These are phyloP conservation scores for Vigna angularis DNA, from an alignment of 306 rosid genomes.

Conservation along the genomic window DNA sequence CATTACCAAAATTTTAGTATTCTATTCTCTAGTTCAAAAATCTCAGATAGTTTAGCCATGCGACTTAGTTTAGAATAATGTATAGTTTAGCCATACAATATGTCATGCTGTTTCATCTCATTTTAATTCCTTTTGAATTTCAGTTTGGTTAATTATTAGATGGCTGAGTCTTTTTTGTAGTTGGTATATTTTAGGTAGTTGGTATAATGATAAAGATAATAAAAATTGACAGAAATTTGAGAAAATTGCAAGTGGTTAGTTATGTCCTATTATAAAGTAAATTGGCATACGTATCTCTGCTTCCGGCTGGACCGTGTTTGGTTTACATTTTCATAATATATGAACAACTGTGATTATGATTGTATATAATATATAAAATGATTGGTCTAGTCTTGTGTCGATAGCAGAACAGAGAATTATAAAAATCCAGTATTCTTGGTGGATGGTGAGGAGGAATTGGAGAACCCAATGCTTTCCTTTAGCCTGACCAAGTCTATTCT, in stretches of 20 bases:
- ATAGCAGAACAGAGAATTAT: neutral
- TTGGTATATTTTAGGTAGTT: constrained; percentile 26
- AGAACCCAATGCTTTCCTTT: constrained; percentile 15
- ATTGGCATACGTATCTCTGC: constrained; percentile 17
- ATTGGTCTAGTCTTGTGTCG: neutral
- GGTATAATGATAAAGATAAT: constrained; percentile 22
- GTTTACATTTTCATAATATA: constrained; percentile 16
- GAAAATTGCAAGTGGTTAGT: constrained; percentile 20
- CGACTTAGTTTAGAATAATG: constrained; percentile 42
- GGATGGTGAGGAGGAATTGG: neutral
- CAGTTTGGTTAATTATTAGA: constrained; percentile 17
- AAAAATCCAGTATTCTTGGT: neutral
- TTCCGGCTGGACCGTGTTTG: constrained; percentile 28
- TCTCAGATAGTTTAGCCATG: constrained; percentile 11
- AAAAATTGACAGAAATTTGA: neutral
- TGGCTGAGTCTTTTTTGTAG: constrained; percentile 20
- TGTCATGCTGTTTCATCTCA: neutral
- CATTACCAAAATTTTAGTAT: constrained; percentile 32
- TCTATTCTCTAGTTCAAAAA: constrained; percentile 9
- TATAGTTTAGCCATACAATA: too few relatives aligned
- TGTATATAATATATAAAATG: constrained; percentile 9
- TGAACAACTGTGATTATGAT: neutral
- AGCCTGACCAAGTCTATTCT: constrained; percentile 23
- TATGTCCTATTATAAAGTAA: constrained; percentile 9
- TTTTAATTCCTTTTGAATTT: neutral